Conservation (phyloP, 1,284 basidiomycete genomes). For the Sphaerobolus stellatus region DNA sequence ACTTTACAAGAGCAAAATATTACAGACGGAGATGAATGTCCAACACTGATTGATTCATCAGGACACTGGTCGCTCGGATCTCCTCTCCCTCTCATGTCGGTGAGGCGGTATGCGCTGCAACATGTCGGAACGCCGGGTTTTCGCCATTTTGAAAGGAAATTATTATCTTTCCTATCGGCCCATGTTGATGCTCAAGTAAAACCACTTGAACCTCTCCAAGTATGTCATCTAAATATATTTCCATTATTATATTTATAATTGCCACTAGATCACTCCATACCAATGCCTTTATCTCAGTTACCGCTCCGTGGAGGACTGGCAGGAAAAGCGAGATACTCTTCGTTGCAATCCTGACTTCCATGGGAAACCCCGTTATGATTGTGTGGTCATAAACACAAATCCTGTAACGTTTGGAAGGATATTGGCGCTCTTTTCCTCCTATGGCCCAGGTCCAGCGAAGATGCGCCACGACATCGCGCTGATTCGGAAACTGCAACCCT, state of each 20-base stretch:
- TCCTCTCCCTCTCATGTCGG: background rate
- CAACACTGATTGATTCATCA: background rate
- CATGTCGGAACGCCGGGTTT: background rate
- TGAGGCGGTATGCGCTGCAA: background rate
- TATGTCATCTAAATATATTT: background rate
- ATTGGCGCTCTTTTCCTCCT: background rate
- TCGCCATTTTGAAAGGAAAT: background rate
- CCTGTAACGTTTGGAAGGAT: background rate
- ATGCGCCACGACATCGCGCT: background rate
- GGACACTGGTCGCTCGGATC: background rate
- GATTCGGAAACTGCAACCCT: background rate
- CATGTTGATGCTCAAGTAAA: background rate
- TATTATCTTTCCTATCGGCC: background rate
- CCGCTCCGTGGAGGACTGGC: conserved; percentile 29
- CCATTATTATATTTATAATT: background rate
- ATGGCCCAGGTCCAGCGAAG: background rate
- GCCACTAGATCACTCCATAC: conserved; percentile 20
- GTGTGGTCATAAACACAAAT: conserved; percentile 20
- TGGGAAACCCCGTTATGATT: conserved; percentile 19
- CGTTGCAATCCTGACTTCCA: conserved; percentile 27
- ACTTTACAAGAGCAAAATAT: background rate
- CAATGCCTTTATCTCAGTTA: conserved; percentile 24
- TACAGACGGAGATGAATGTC: background rate
- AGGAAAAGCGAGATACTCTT: conserved; percentile 22
- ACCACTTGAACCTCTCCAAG: background rate